Conservation (phyloP, 2,329 filamentous ascomycete genomes). For the Diaporthe vexans region DNA sequence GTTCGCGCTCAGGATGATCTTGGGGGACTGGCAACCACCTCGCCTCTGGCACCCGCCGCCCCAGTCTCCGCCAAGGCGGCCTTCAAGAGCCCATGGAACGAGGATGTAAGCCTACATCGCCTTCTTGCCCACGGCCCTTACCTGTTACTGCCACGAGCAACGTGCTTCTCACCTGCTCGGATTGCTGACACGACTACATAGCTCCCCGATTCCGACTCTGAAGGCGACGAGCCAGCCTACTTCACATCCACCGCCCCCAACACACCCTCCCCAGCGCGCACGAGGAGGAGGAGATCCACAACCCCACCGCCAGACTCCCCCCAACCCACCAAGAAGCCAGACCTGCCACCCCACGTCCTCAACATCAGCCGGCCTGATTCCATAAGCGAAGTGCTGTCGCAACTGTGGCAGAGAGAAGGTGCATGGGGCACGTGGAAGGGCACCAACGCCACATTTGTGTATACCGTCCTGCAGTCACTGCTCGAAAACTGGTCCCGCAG, state of each 20-base stretch:
- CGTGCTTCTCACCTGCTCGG: neutral
- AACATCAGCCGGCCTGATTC: conserved; percentile 82
- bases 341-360: conserved; percentile 71
- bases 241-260: conserved; percentile 78
- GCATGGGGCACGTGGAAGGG: conserved; percentile 95
- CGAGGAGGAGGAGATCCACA: conserved; percentile 51
- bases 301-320: conserved; percentile 52
- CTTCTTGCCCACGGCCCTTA: too few species aligned
- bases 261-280: conserved; percentile 64
- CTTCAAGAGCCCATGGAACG: conserved; percentile 45
- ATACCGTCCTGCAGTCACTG: conserved; percentile 87
- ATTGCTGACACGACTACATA: conserved; percentile 28
- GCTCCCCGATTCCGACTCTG: conserved; percentile 75
- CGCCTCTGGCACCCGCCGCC: conserved; percentile 29
- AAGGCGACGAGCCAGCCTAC: conserved; percentile 85
- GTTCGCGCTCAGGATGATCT: conserved; percentile 71
- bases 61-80: conserved; percentile 38
- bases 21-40: conserved; percentile 52
- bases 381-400: conserved; percentile 86
- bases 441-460: conserved; percentile 92
- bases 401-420: conserved; percentile 91
- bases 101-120: conserved; percentile 42
- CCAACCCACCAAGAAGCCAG: conserved; percentile 52
- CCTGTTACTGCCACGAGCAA: too few species aligned
- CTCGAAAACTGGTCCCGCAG: conserved; percentile 94